Evolutionary conservation across 495 filamentous ascomycete species (phyloP).

Genomic region (Lepidopterella palustris): DNA sequence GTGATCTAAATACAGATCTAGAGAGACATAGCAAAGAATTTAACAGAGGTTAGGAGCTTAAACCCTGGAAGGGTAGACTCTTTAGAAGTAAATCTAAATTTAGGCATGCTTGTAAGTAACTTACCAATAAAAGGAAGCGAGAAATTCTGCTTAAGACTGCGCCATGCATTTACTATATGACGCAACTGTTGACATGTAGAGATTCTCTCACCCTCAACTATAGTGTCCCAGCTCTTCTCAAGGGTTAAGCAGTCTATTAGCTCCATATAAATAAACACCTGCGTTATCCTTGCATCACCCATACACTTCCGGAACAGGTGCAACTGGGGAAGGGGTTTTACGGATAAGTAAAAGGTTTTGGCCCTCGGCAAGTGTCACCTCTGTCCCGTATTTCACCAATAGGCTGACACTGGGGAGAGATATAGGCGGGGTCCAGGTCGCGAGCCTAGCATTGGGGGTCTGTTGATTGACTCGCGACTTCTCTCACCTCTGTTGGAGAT

Average conservation of each 20-base stretch:
- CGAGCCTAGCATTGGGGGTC: no score
- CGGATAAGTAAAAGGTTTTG: slow-evolving; percentile 42
- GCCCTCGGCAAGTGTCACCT: slow-evolving; percentile 40
- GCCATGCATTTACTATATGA: slow-evolving; percentile 28
- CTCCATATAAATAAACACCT: slow-evolving; percentile 47
- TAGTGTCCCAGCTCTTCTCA: slow-evolving; percentile 35
- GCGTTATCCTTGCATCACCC: slow-evolving; percentile 41
- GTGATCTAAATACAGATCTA: slow-evolving; percentile 9
- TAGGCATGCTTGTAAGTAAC: slow-evolving; percentile 1
- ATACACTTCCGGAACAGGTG: slow-evolving; percentile 46
- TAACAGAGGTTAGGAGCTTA: slow-evolving; percentile 1
- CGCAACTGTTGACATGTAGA: slow-evolving; percentile 37
- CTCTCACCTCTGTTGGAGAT: not conserved
- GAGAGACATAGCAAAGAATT: no score
- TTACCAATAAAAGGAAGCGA: slow-evolving; percentile 35
- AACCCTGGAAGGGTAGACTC: no score
- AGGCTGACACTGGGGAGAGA: slow-evolving; percentile 38
- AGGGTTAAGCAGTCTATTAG: slow-evolving; percentile 39
- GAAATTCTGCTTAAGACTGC: slow-evolving; percentile 35
- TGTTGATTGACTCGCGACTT: not conserved
- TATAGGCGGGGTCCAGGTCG: slow-evolving; percentile 27
- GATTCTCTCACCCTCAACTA: slow-evolving; percentile 33
- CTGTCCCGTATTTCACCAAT: slow-evolving; percentile 43
- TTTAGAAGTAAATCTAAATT: no score
- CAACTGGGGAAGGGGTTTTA: slow-evolving; percentile 29